Evolutionary conservation across 2,329 filamentous ascomycete species (phyloP), one percentile per base, ranked within the genome.

Genomic region (Dendrostoma leiphaemia): DNA sequence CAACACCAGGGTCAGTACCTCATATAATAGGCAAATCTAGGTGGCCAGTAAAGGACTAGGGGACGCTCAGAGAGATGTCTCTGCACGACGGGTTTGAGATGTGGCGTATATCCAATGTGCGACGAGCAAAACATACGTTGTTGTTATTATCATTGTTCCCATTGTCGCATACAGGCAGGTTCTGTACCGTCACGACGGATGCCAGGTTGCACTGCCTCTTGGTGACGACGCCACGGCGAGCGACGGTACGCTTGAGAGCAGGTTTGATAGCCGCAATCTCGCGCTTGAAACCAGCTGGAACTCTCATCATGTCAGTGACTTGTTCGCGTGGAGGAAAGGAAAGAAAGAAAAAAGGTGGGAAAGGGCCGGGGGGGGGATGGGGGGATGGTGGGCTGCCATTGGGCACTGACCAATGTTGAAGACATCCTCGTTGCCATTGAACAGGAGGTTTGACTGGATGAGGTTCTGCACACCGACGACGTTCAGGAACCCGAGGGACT

Each of bases 201-300:
- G 10, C 28, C 4, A 41, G 6, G 19, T 55, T 48, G 48, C 63
- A 65, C 56, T 67, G 65, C 45, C 62, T 61, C 59, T 63, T 68
- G 46, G 43, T 28, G 31, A 51, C 48, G 8, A 57, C 53, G 24
- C 64, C 63, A 32, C 64, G 62, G 9, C 64, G 56, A 43, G 54
- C 29, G 29, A 26, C 62, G 43, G 61, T 62, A 12, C 60, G 53
- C 50, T 61, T 62, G 54, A 63, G 58, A 15, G 58, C 61, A 60
- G 67, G 63, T 48, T 62, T 67, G 48, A 54, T 59, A 17, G 61
- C 58, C 9, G 38, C 56, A 1, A 65, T 38, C 21, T 64, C 65
- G 1, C 68, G 65, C 62, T 70, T 69, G 61, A 70, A 63, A 19
- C 61, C 52, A 19, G 63, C 64, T 65, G 52, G 7, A 6, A 29